These are phyloP conservation scores for Coelastrella sp. DNA, from an alignment of 139 green algal species.

Conservation along the genomic window DNA sequence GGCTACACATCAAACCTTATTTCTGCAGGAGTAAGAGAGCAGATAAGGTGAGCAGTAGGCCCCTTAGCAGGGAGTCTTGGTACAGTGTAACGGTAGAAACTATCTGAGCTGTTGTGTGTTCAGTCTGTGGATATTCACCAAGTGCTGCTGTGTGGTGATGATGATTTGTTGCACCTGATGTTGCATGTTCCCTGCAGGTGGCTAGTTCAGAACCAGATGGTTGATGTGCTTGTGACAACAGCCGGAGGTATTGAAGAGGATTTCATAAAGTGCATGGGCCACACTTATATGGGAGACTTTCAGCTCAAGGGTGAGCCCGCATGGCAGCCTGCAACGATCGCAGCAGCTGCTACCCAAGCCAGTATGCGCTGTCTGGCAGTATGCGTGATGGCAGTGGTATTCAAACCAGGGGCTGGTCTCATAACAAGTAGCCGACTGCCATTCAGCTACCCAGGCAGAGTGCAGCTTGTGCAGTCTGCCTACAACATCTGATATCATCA, in stretches of 20 bases:
- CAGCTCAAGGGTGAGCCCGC: slow-evolving; percentile 71
- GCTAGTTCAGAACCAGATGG: slow-evolving; percentile 89
- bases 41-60: slow-evolving; percentile 70
- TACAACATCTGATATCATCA: background rate
- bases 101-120: background rate
- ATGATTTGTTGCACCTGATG: background rate
- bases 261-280: slow-evolving; percentile 97
- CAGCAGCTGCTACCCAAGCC: no score
- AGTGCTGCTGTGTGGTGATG: background rate
- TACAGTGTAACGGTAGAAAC: no score
- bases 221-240: slow-evolving; percentile 97
- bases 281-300: slow-evolving; percentile 94
- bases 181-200: no score
- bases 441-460: no score
- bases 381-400: no score
- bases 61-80: background rate
- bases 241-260: slow-evolving; percentile 98
- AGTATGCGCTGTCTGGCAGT: no score
- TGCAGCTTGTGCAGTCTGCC: background rate
- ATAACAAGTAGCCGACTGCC: no score
- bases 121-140: background rate
- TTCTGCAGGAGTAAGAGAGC: slow-evolving; percentile 90
- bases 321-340: no score
- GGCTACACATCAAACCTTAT: slow-evolving; percentile 97
- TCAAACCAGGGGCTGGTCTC: no score